phyloP scores from a whole-genome alignment of 805 yeast species.

The Sugiyamaella smithiae region DNA sequence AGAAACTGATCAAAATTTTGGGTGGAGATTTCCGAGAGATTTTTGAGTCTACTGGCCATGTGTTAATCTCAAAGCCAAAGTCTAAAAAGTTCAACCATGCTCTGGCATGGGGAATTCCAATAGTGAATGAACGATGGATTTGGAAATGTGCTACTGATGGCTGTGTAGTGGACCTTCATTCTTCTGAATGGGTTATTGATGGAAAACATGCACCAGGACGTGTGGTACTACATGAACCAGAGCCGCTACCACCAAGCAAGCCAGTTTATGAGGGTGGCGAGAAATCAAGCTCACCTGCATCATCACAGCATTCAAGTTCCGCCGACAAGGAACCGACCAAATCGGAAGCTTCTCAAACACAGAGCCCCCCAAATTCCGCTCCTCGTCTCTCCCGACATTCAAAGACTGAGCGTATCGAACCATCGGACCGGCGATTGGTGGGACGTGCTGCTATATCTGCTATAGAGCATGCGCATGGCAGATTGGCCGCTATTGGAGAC shows the following conservation, averaged over 20 bases:
- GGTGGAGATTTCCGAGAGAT: conserved; percentile 51
- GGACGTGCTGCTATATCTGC: conserved; percentile 12
- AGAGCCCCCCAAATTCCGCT: not conserved
- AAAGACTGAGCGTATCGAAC: conserved; percentile 2
- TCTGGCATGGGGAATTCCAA: conserved; percentile 36
- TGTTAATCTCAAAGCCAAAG: conserved; percentile 42
- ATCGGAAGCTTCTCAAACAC: not conserved
- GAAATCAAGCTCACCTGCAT: not conserved
- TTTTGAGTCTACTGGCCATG: conserved; percentile 50
- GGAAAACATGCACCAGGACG: conserved; percentile 13
- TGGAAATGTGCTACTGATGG: conserved; percentile 36
- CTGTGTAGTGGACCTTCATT: conserved; percentile 12
- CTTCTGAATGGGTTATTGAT: conserved; percentile 20
- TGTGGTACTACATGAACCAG: not conserved
- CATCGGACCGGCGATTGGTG: not conserved
- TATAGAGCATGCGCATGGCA: not conserved
- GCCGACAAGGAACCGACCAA: not conserved
- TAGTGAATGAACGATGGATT: conserved; percentile 38
- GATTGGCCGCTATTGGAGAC: not conserved
- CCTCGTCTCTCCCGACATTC: not conserved
- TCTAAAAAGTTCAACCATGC: conserved; percentile 35
- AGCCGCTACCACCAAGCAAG: conserved; percentile 3
- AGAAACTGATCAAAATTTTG: conserved; percentile 54
- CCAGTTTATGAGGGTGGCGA: not conserved
- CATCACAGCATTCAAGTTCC: not conserved